Evolutionary conservation across 768 basidiomycete species (phyloP).

Genomic region (Cystoderma amianthinum): DNA sequence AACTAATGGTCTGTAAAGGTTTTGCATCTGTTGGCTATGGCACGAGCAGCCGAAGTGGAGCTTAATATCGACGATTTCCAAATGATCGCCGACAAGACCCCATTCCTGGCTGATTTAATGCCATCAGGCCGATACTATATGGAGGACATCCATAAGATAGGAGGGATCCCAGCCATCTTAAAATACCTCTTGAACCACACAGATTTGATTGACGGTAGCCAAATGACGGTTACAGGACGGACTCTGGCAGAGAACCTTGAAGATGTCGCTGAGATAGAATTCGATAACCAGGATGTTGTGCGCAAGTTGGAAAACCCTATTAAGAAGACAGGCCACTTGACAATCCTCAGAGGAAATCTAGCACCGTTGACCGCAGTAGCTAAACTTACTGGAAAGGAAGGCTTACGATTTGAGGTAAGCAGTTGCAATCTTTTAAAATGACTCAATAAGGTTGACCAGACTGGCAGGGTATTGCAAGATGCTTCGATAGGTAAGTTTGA

Average conservation of each 20-base stretch:
- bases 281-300: constrained; percentile 73
- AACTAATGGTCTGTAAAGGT: constrained; percentile 50
- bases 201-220: constrained; percentile 72
- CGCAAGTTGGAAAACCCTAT: constrained; percentile 69
- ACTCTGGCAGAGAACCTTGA: constrained; percentile 83
- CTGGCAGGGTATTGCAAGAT: constrained; percentile 61
- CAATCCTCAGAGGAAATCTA: constrained; percentile 84
- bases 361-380: constrained; percentile 85
- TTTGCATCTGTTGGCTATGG: constrained; percentile 79
- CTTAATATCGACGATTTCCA: constrained; percentile 88
- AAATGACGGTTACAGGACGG: constrained; percentile 88
- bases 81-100: constrained; percentile 68
- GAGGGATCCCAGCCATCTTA: constrained; percentile 78
- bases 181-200: constrained; percentile 80
- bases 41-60: constrained; percentile 65
- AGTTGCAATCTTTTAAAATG: background rate
- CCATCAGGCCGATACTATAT: constrained; percentile 86
- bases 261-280: constrained; percentile 67
- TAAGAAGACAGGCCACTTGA: constrained; percentile 82
- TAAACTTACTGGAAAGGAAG: constrained; percentile 93
- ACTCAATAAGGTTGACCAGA: background rate
- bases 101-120: constrained; percentile 78
- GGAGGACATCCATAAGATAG: constrained; percentile 84
- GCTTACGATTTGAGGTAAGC: constrained; percentile 68
- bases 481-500: constrained; percentile 59